Evolutionary conservation across 2,329 filamentous ascomycete genomes (phyloP).

Genomic region (Fusarium tanahbumbuense): DNA sequence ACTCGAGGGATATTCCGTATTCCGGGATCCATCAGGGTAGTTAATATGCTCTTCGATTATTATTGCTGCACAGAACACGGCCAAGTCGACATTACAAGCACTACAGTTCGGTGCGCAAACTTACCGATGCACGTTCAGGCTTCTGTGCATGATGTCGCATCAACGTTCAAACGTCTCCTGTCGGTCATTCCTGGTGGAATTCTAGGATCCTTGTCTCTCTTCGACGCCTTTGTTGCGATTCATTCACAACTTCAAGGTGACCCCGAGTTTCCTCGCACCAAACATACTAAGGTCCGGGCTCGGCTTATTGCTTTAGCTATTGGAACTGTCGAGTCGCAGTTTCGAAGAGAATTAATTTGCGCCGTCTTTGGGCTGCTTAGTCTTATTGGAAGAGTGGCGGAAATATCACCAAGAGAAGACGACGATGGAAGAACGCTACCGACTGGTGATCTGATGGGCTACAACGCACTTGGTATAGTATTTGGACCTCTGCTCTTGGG

Average conservation of each 20-base stretch:
- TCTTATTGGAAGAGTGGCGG: constrained; percentile 68
- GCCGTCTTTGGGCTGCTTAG: constrained; percentile 74
- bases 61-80: constrained; percentile 65
- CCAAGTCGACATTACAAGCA: constrained; percentile 64
- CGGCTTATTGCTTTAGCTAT: constrained; percentile 74
- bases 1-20: constrained; percentile 73
- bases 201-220: constrained; percentile 69
- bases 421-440: constrained; percentile 63
- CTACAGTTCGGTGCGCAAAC: constrained; percentile 69
- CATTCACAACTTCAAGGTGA: constrained; percentile 66
- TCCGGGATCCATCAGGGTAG: constrained; percentile 66
- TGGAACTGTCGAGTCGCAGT: constrained; percentile 67
- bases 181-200: constrained; percentile 73
- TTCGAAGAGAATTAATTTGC: constrained; percentile 72
- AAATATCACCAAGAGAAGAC: constrained; percentile 65
- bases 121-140: constrained; percentile 70
- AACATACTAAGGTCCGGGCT: constrained; percentile 68
- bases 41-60: constrained; percentile 72
- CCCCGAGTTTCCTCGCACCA: constrained; percentile 63
- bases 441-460: constrained; percentile 72
- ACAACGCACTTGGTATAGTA: constrained; percentile 69
- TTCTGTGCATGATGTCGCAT: constrained; percentile 73
- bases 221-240: constrained; percentile 72
- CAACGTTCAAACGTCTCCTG: constrained; percentile 74
- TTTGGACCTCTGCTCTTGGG: constrained; percentile 74